Conservation (phyloP, 2,329 filamentous ascomycete genomes). For the Hypomyces perniciosus region DNA sequence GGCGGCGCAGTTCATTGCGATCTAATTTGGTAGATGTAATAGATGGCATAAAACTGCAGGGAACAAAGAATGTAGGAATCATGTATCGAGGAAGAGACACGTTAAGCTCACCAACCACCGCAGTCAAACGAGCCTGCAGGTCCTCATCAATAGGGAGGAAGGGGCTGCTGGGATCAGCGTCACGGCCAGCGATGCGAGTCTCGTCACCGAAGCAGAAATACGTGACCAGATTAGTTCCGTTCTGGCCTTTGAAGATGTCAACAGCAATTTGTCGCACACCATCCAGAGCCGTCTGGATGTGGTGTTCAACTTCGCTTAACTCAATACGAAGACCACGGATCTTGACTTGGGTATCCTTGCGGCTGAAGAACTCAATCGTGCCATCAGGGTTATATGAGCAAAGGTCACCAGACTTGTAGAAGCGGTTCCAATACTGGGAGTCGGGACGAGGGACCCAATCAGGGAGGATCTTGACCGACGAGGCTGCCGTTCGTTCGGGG, state of each 20-base stretch:
- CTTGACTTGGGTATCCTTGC: constrained; percentile 5
- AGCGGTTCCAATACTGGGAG: neutral
- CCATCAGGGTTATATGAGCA: constrained; percentile 7
- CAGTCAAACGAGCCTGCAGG: constrained; percentile 6
- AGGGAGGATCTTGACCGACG: neutral
- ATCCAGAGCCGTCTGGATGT: neutral
- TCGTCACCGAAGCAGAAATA: constrained; percentile 7
- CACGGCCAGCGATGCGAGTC: neutral
- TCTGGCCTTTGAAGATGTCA: constrained; percentile 1
- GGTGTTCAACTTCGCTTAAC: constrained; percentile 8
- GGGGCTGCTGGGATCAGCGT: neutral
- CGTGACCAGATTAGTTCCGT: neutral
- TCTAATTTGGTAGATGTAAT: constrained; percentile 7
- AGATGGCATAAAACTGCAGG: constrained; percentile 4
- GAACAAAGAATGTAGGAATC: constrained; percentile 3
- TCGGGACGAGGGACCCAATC: neutral
- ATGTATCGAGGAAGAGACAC: constrained; percentile 1
- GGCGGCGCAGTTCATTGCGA: neutral
- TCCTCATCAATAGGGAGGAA: constrained; percentile 10
- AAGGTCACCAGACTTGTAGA: constrained; percentile 6
- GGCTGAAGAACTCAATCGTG: neutral
- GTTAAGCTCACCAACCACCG: neutral
- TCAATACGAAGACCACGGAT: constrained; percentile 8
- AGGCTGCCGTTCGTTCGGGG: constrained; percentile 2
- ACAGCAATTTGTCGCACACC: constrained; percentile 2